These are phyloP conservation scores for Kazachstania kunashirensis DNA, from an alignment of 805 yeast species.

Conservation along the genomic window DNA sequence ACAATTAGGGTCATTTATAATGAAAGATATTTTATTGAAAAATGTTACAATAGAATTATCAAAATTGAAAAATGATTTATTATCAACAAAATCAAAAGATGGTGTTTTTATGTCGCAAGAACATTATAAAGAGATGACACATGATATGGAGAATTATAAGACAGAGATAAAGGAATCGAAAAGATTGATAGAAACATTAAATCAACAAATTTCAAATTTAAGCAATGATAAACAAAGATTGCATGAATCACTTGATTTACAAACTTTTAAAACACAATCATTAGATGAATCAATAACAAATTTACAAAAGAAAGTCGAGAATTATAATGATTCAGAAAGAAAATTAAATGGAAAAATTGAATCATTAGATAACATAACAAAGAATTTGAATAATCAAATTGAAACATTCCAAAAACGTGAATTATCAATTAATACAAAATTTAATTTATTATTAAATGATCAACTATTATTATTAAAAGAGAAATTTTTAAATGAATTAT, in stretches of 20 bases:
- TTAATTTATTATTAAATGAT: constrained; percentile 18
- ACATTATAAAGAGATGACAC: constrained; percentile 45
- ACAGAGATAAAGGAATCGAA: constrained; percentile 41
- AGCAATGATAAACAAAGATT: constrained; percentile 24
- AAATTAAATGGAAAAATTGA: constrained; percentile 20
- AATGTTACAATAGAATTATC: constrained; percentile 40
- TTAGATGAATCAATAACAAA: constrained; percentile 19
- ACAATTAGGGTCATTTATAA: constrained; percentile 52
- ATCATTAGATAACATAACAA: constrained; percentile 12
- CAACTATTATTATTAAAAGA: constrained; percentile 14
- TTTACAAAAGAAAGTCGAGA: constrained; percentile 21
- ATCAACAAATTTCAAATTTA: constrained; percentile 30
- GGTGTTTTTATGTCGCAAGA: constrained; percentile 56
- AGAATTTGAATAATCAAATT: constrained; percentile 16
- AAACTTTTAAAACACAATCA: constrained; percentile 19
- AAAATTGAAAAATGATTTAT: constrained; percentile 45
- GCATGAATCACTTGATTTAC: constrained; percentile 20
- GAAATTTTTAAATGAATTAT: constrained; percentile 9
- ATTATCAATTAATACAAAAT: constrained; percentile 12
- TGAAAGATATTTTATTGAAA: constrained; percentile 40
- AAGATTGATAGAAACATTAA: constrained; percentile 34
- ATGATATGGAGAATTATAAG: constrained; percentile 40
- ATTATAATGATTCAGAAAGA: constrained; percentile 11
- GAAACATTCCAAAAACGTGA: constrained; percentile 17
- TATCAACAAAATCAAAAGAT: constrained; percentile 52